Evolutionary conservation across 768 basidiomycete species (phyloP), one percentile per base, ranked within the genome.

Genomic region (Phlegmacium glaucopus): DNA sequence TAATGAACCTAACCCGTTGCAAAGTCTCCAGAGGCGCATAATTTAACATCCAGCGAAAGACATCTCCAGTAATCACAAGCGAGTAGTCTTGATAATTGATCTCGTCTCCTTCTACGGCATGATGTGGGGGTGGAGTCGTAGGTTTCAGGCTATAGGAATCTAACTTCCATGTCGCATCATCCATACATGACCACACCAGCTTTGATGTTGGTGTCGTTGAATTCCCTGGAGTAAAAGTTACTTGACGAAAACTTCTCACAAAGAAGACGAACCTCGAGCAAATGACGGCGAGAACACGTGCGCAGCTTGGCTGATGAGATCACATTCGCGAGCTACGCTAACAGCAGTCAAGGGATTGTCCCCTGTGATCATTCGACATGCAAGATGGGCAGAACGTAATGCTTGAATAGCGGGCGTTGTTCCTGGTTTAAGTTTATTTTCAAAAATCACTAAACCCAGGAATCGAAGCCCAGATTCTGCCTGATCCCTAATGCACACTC

Each of bases 1-100:
- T 18, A 44, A 4, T n/a, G 34, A n/a, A 2, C 68, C 86, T 51
- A 63, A 95, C 94, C 43, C 94, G 78, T 58, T 98, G 93, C 53
- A 98, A 66, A 0, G 96, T 97, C 67, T 99, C 96, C 9, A 93
- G 72, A 2, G 95, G 85, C 0, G 91, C 94, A 67, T 91, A 82
- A 61, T 94, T 94, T 59, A 98, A 80, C 84, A 99, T 93, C 96
- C 96, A 99, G 38, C 90, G 80, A 72, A 99, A 99, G 28, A 95
- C 84, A 59, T 98, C 94, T 10, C 96, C 96, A 4, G 93, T 94
- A 27, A 98, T 72, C 6, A 88, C 94, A 15, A 99, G 76, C 2
- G 92, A 83, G 61, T 93, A 99, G 59, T 98, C 95, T 50, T 87
- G 85, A 56, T 84, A 82, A 25, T 83, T 79, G 22, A 84, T 73